These are phyloP conservation scores for Bjerkandera adusta DNA, from an alignment of 1,284 basidiomycete species.

Conservation along the genomic window DNA sequence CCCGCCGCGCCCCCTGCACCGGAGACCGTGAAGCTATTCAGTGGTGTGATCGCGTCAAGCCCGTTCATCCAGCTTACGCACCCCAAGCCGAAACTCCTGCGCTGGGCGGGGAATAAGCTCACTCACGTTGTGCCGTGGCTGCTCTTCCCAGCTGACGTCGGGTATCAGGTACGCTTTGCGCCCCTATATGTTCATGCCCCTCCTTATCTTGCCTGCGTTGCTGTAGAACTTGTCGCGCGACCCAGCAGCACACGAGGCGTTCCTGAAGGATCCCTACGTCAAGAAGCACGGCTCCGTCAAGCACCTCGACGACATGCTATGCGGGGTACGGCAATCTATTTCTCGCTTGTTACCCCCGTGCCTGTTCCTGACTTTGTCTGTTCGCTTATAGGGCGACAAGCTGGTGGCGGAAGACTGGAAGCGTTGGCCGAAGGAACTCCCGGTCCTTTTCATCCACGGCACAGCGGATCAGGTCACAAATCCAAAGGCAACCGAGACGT, in stretches of 20 bases:
- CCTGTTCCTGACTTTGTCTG: background rate
- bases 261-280: conserved; percentile 66
- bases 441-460: conserved; percentile 78
- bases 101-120: conserved; percentile 50
- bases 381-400: conserved; percentile 50
- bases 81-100: conserved; percentile 51
- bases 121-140: conserved; percentile 49
- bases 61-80: conserved; percentile 64
- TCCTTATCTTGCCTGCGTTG: background rate
- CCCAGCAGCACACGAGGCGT: conserved; percentile 49
- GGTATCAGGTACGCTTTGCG: conserved; percentile 45
- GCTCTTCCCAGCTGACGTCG: conserved; percentile 59
- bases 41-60: conserved; percentile 68
- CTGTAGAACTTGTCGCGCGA: conserved; percentile 69
- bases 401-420: conserved; percentile 53
- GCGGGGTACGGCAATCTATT: conserved; percentile 60
- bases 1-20: conserved; percentile 35
- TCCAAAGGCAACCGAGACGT: conserved; percentile 53
- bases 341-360: background rate
- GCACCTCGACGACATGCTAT: conserved; percentile 74
- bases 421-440: conserved; percentile 72
- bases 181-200: background rate
- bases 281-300: conserved; percentile 60
- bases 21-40: conserved; percentile 43
- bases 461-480: conserved; percentile 72